Base-by-base conservation (phyloP, 768 basidiomycete species). In the Russula vinacea region DNA sequence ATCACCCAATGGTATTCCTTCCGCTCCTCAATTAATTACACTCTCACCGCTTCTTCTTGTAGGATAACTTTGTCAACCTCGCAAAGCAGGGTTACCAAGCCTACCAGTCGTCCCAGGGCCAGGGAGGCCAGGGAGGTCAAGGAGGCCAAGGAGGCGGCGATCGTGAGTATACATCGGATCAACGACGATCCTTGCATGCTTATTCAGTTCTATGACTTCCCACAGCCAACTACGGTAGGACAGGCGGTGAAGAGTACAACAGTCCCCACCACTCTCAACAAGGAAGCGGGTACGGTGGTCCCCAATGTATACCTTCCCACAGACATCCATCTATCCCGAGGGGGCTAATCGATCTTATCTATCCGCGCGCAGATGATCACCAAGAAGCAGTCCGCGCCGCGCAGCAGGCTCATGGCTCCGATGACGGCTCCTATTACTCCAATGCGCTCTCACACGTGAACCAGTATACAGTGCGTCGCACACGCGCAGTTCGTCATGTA, bases 1-100 rank as follows among this genome's bases (percentile, higher is more conserved):
- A 50, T 29, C 29, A 29, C 29, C 14, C 22, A 19, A 64, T 64
- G 63, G 63, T 60, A 56, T 54, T 35, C 8, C 42, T 44, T 16
- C 11, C 3, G 1, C 6, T 47, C 19, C 13, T 4, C 42, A 6
- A 22, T 16, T 10, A 17, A 45, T 24, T 35, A 39, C 16, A 3
- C 26, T 11, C 33, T 55, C 22, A 55, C 14, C 6, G 35, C 33
- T 59, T 33, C 29, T 29, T 29, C 22, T n/a, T 35, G 1, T 61
- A 88, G 90, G 88, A 90, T 65, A 79, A 73, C 63, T 81, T 92
- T 70, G 80, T 89, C 42, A 84, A 83, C 62, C 73, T 92, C 68
- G 91, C 89, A 11, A 87, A 90, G 74, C 74, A 91, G 74, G 84
- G 84, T 66, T 73, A 81, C 68, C 73, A 82, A 44, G 78, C 83